Conservation (phyloP, 805 yeast species). For the Pichia kluyveri region DNA sequence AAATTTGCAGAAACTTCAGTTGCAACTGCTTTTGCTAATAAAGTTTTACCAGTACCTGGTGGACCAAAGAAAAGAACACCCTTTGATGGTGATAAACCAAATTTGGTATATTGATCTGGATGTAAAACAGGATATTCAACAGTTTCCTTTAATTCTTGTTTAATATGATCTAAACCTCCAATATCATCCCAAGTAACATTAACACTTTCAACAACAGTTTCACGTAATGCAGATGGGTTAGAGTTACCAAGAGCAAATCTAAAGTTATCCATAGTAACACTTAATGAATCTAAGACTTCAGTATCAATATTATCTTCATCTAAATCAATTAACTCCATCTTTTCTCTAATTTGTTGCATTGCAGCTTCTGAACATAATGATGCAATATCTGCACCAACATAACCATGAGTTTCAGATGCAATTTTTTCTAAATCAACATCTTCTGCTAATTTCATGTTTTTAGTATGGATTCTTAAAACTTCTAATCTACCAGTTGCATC, state of each 20-base stretch:
- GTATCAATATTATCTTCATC: slow-evolving; percentile 97
- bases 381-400: slow-evolving; percentile 98
- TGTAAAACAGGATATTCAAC: slow-evolving; percentile 98
- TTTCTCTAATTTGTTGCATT: slow-evolving; percentile 99
- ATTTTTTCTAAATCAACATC: slow-evolving; percentile 94
- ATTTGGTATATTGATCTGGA: slow-evolving; percentile 97
- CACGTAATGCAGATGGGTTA: slow-evolving; percentile 98
- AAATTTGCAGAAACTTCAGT: slow-evolving; percentile 98
- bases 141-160: slow-evolving; percentile 95
- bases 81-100: slow-evolving; percentile 95
- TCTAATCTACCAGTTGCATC: slow-evolving; percentile 98
- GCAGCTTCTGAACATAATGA: slow-evolving; percentile 99
- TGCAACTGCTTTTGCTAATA: slow-evolving; percentile 97
- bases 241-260: slow-evolving; percentile 96
- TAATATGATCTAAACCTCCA: slow-evolving; percentile 96
- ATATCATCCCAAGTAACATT: slow-evolving; percentile 99
- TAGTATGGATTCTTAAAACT: slow-evolving; percentile 93
- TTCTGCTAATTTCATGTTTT: slow-evolving; percentile 93
- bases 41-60: slow-evolving; percentile 99
- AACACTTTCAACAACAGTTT: slow-evolving; percentile 97
- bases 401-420: slow-evolving; percentile 98
- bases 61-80: slow-evolving; percentile 99
- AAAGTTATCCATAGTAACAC: slow-evolving; percentile 98
- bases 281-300: slow-evolving; percentile 89
- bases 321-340: slow-evolving; percentile 94